Percentiles rank a stretch among this genome's conserved stretches.
Conservation (phyloP, 2,329 filamentous ascomycete genomes). For the Chaetomiaceae sp. region DNA sequence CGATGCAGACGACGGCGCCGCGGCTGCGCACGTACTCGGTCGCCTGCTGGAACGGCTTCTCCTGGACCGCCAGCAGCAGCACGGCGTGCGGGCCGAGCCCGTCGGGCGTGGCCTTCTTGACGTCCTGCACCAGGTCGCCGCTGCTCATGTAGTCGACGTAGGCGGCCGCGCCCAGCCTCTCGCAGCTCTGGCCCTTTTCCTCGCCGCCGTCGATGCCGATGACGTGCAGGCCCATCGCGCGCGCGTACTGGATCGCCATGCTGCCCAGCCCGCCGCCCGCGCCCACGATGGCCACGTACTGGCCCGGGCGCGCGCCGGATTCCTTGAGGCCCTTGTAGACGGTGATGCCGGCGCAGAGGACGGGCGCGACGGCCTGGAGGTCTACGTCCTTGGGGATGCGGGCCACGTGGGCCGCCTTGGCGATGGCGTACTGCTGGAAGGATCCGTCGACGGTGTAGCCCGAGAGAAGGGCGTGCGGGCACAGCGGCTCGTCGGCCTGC, state of each 20-base stretch:
- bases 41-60: conserved; percentile 95
- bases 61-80: conserved; percentile 76
- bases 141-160: conserved; percentile 79
- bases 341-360: conserved; percentile 68
- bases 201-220: conserved; percentile 80
- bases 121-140: conserved; percentile 76
- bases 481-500: conserved; percentile 76
- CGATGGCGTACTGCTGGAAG: conserved; percentile 90
- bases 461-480: conserved; percentile 67
- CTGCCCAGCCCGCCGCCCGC: conserved; percentile 68
- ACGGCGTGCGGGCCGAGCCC: conserved; percentile 84
- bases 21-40: conserved; percentile 79
- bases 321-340: conserved; percentile 76
- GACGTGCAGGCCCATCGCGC: conserved; percentile 78
- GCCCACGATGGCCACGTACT: conserved; percentile 69
- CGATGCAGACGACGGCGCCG: conserved; percentile 83
- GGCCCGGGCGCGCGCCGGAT: conserved; percentile 59
- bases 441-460: conserved; percentile 91
- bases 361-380: conserved; percentile 71
- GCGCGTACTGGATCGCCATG: conserved; percentile 80
- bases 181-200: conserved; percentile 71
- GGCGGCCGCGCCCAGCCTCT: conserved; percentile 62
- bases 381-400: conserved; percentile 72
- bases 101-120: conserved; percentile 74
- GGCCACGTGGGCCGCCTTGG: conserved; percentile 79